Conservation (phyloP, 805 yeast species). For the Myxozyma udenii region DNA sequence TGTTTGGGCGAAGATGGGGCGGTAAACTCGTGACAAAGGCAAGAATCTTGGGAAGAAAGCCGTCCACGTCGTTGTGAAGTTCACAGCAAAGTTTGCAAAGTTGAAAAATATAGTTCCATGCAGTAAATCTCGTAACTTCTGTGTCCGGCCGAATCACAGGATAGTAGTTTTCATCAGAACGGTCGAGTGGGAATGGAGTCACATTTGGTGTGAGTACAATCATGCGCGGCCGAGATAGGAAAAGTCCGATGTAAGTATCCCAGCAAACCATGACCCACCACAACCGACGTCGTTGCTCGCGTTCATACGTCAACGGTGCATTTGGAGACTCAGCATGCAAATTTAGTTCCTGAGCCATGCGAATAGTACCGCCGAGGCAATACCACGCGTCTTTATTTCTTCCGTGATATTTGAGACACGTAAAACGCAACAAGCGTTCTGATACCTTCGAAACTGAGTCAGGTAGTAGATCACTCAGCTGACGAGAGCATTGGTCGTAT, state of each 20-base stretch:
- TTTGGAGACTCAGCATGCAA: slow-evolving; percentile 22
- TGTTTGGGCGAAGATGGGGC: slow-evolving; percentile 8
- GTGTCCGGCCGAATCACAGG: slow-evolving; percentile 9
- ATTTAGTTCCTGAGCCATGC: slow-evolving; percentile 24
- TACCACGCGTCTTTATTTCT: slow-evolving; percentile 25
- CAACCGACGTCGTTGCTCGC: slow-evolving; percentile 20
- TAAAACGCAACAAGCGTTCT: slow-evolving; percentile 7
- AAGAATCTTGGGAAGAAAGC: slow-evolving; percentile 4
- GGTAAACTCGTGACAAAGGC: slow-evolving; percentile 15
- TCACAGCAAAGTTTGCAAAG: slow-evolving; percentile 8
- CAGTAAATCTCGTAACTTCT: slow-evolving; percentile 7
- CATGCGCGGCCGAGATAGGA: slow-evolving; percentile 24
- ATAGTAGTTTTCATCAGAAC: slow-evolving; percentile 17
- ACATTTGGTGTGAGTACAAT: slow-evolving; percentile 9
- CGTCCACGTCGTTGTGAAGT: slow-evolving; percentile 10
- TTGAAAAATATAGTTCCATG: slow-evolving; percentile 2
- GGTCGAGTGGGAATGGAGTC: slow-evolving; percentile 22
- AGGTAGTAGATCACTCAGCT: slow-evolving; percentile 18
- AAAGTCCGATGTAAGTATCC: slow-evolving; percentile 21
- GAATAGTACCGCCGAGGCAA: slow-evolving; percentile 10
- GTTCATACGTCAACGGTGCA: slow-evolving; percentile 17
- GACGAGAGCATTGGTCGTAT: slow-evolving; percentile 12
- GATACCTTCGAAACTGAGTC: slow-evolving; percentile 16
- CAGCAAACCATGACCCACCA: slow-evolving; percentile 26
- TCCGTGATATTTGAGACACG: slow-evolving; percentile 19